A percentile compares a stretch with the other conserved stretches of the same genome.
These are phyloP conservation scores for Mycena belliarum DNA, from an alignment of 768 basidiomycete species.

Conservation along the genomic window DNA sequence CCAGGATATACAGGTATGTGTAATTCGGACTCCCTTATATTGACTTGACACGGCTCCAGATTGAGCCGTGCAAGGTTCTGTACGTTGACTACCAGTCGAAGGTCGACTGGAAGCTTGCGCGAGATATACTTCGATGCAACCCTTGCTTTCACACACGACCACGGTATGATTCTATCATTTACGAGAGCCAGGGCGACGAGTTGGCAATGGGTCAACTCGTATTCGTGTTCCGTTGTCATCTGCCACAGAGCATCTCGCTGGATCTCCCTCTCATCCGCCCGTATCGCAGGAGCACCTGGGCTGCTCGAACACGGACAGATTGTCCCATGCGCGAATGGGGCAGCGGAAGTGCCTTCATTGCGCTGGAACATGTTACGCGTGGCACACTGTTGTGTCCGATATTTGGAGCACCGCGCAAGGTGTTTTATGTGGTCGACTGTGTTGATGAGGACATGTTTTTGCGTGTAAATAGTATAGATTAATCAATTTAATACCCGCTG, in stretches of 20 bases:
- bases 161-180: not conserved
- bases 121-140: constrained; percentile 2
- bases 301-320: not conserved
- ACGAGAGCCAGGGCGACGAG: not conserved
- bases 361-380: not conserved
- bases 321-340: not conserved
- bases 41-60: not conserved
- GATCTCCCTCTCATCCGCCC: not conserved
- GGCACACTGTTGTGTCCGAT: not conserved
- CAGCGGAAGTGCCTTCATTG: not conserved
- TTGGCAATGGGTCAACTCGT: not conserved
- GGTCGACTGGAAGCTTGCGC: not conserved
- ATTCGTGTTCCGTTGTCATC: not conserved
- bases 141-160: not conserved
- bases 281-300: not conserved
- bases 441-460: not conserved
- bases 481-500: not conserved
- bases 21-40: not conserved
- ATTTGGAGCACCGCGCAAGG: not conserved
- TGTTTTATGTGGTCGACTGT: not conserved
- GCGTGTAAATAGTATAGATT: not conserved
- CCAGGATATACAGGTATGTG: not conserved
- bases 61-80: not conserved
- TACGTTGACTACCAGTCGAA: not conserved
- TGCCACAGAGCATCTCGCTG: not conserved